Evolutionary conservation across 1,139 yeast genomes (phyloP).

Genomic region (Yamadazyma oceani): DNA sequence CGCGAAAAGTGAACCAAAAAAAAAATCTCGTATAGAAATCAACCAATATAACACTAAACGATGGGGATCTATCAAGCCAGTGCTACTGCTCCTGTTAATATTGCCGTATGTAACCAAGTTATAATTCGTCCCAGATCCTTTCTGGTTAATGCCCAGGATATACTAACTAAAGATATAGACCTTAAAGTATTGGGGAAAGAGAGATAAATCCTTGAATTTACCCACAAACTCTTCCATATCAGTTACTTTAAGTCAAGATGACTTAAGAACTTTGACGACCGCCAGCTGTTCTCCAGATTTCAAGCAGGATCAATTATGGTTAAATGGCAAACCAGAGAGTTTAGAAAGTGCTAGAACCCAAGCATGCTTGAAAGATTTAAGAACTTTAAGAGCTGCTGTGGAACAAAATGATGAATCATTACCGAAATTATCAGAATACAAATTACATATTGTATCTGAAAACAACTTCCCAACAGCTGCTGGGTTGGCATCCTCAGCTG

Average conservation of each 20-base stretch:
- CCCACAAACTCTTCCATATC: conserved; percentile 97
- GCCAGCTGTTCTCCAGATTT: conserved; percentile 68
- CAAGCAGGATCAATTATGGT: conserved; percentile 69
- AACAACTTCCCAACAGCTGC: conserved; percentile 99
- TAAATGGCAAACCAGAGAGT: conserved; percentile 75
- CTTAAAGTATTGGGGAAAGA: conserved; percentile 96
- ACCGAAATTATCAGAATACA: conserved; percentile 63
- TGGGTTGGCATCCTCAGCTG: conserved; percentile 93
- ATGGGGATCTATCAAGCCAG: conserved; percentile 66
- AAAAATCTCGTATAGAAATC: background rate
- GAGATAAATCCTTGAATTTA: conserved; percentile 80
- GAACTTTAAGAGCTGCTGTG: conserved; percentile 58
- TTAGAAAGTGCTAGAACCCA: conserved; percentile 69
- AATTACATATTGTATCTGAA: conserved; percentile 82
- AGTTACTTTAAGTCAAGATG: conserved; percentile 87
- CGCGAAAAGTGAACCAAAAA: background rate
- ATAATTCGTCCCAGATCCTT: background rate
- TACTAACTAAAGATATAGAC: conserved; percentile 48
- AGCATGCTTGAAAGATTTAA: conserved; percentile 77
- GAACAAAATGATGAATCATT: conserved; percentile 50
- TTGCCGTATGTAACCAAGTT: conserved; percentile 63
- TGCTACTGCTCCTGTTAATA: conserved; percentile 95
- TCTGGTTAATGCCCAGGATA: too few relatives aligned
- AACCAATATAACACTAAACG: conserved; percentile 12
- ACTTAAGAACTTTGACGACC: conserved; percentile 86